phyloP scores from a whole-genome alignment of 805 yeast genomes.

The Barnettozyma salicaria region DNA sequence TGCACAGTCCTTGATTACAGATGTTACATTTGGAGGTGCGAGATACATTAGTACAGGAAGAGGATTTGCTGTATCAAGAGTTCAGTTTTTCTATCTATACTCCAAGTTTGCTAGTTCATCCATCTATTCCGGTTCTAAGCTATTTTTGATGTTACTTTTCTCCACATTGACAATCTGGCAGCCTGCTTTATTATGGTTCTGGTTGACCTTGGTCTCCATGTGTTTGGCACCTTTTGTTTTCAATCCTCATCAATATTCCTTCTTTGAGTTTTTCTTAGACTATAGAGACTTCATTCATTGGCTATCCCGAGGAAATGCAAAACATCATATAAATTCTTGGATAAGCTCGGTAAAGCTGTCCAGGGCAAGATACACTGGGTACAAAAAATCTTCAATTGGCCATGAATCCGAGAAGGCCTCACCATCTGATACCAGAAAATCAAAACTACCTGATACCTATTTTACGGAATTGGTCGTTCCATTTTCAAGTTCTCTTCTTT shows the following conservation, averaged over 20 bases:
- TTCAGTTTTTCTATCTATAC: constrained; percentile 65
- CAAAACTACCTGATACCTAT: constrained; percentile 70
- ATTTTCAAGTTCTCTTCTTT: constrained; percentile 57
- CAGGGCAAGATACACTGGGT: constrained; percentile 89
- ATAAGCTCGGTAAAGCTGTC: constrained; percentile 63
- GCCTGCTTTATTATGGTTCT: constrained; percentile 64
- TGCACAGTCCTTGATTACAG: constrained; percentile 68
- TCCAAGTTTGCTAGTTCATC: constrained; percentile 72
- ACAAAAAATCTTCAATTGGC: constrained; percentile 64
- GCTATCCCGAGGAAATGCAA: constrained; percentile 75
- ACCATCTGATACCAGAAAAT: constrained; percentile 58
- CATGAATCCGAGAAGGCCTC: constrained; percentile 62
- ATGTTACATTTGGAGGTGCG: constrained; percentile 88
- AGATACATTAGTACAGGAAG: constrained; percentile 88
- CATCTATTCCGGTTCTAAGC: constrained; percentile 69
- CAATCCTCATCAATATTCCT: constrained; percentile 73
- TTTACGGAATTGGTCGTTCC: constrained; percentile 79
- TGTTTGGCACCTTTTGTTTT: constrained; percentile 67
- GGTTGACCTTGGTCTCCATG: constrained; percentile 63
- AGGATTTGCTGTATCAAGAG: constrained; percentile 84
- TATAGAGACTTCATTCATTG: constrained; percentile 61
- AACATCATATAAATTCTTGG: constrained; percentile 73
- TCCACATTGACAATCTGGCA: constrained; percentile 81
- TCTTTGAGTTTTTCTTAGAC: constrained; percentile 65
- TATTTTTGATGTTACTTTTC: constrained; percentile 65